A percentile compares a stretch with the other conserved stretches of the same genome.
Evolutionary conservation across 140 eudicot genomes (phyloP).

Genomic region (Flaveria floridana): DNA sequence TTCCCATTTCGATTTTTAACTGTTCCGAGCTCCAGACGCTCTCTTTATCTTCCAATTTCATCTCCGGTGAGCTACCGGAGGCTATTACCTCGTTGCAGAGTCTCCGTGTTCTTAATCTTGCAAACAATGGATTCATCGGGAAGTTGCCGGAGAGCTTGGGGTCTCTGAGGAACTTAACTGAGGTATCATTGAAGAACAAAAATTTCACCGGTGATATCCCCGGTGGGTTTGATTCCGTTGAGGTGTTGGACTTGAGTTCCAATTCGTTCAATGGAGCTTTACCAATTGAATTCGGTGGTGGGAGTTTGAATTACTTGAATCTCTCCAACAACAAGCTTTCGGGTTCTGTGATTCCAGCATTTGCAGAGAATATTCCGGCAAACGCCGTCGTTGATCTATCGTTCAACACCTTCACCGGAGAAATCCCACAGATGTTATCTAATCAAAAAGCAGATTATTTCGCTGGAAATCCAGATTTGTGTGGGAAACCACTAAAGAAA

Average conservation of each 20-base stretch:
- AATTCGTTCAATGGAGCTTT: slow-evolving; percentile 56
- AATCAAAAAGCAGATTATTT: slow-evolving; percentile 53
- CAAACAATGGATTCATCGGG: slow-evolving; percentile 55
- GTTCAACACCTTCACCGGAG: slow-evolving; percentile 64
- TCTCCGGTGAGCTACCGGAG: slow-evolving; percentile 61
- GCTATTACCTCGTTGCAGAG: slow-evolving; percentile 6
- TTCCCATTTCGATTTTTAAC: slow-evolving; percentile 68
- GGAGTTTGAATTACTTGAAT: slow-evolving; percentile 53
- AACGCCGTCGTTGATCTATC: slow-evolving; percentile 70
- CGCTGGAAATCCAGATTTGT: slow-evolving; percentile 60
- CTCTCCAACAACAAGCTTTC: slow-evolving; percentile 65
- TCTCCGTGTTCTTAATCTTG: slow-evolving; percentile 55
- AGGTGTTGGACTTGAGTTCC: slow-evolving; percentile 62
- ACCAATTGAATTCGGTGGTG: slow-evolving; percentile 62
- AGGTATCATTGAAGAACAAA: slow-evolving; percentile 51
- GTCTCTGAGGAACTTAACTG: slow-evolving; percentile 40
- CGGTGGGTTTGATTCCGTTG: slow-evolving; percentile 42
- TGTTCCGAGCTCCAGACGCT: slow-evolving; percentile 54
- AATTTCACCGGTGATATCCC: slow-evolving; percentile 60
- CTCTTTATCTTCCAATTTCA: slow-evolving; percentile 47
- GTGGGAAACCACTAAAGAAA: slow-evolving; percentile 74
- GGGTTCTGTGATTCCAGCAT: slow-evolving; percentile 44
- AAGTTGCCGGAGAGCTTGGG: slow-evolving; percentile 46
- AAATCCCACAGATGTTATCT: slow-evolving; percentile 53
- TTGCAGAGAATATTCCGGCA: slow-evolving; percentile 48